Conservation (phyloP, 306 rosid genomes). For the Rubus idaeus region DNA sequence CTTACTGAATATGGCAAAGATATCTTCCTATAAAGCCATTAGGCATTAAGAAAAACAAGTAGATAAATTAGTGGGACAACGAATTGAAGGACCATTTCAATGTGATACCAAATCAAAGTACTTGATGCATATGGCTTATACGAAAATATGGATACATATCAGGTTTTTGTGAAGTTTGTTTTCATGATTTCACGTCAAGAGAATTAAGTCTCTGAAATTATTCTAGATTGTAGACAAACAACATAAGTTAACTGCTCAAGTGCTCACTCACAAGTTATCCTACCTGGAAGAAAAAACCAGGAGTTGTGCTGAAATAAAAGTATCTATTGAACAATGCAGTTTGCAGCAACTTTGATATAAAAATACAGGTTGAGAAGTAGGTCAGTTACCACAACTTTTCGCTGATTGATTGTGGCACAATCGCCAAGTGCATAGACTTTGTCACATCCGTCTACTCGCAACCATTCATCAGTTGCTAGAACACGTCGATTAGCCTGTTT, state of each 20-base stretch:
- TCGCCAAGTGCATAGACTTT: constrained; percentile 90
- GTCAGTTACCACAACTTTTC: constrained; percentile 79
- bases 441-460: constrained; percentile 88
- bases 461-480: constrained; percentile 97
- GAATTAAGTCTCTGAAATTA: neutral
- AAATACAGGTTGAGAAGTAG: constrained; percentile 17
- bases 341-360: neutral
- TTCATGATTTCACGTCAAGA: neutral
- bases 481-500: constrained; percentile 86
- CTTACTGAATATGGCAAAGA: constrained; percentile 69
- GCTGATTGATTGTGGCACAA: constrained; percentile 96
- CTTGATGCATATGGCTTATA: neutral
- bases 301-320: neutral
- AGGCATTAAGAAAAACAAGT: neutral
- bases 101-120: neutral
- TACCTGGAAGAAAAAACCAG: neutral
- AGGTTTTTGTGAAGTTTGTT: neutral
- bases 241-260: neutral
- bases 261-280: neutral
- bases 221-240: neutral
- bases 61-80: neutral
- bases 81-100: neutral
- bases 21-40: constrained; percentile 65
- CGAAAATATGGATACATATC: neutral
- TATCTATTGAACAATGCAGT: neutral